Conservation (phyloP, 768 basidiomycete genomes). For the Cyclocybe cylindracea region DNA sequence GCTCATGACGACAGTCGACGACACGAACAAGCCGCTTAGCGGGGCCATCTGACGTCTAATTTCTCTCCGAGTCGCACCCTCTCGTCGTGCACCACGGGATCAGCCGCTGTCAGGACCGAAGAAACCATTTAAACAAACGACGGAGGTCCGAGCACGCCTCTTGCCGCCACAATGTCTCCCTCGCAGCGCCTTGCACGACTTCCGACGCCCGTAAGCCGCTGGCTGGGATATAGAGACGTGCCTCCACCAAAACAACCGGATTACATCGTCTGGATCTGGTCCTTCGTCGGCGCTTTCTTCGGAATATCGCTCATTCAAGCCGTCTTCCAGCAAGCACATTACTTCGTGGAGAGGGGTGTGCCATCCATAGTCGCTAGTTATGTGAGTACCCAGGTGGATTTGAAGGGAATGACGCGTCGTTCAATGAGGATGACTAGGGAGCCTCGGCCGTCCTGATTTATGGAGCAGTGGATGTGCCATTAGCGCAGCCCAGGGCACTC, state of each 20-base stretch:
- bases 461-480: slow-evolving; percentile 50
- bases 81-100: too few relatives aligned
- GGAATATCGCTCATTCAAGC: slow-evolving; percentile 52
- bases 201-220: slow-evolving; percentile 38
- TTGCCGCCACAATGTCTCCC: not conserved
- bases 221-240: slow-evolving; percentile 44
- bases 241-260: slow-evolving; percentile 31
- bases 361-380: slow-evolving; percentile 50
- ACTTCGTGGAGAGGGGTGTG: slow-evolving; percentile 47
- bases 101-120: too few relatives aligned
- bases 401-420: not conserved
- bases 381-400: slow-evolving; percentile 29
- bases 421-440: slow-evolving; percentile 33
- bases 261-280: slow-evolving; percentile 49
- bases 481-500: slow-evolving; percentile 54
- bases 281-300: slow-evolving; percentile 52
- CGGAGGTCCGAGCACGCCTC: too few relatives aligned
- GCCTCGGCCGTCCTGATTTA: slow-evolving; percentile 58
- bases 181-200: slow-evolving; percentile 28
- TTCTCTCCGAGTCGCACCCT: too few relatives aligned
- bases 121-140: too few relatives aligned
- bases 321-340: slow-evolving; percentile 46
- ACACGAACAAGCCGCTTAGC: too few relatives aligned
- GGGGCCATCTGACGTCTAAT: too few relatives aligned
- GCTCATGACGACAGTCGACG: too few relatives aligned